Conservation (phyloP, 1,139 yeast genomes). For the Eremothecium cymbalariae region DNA sequence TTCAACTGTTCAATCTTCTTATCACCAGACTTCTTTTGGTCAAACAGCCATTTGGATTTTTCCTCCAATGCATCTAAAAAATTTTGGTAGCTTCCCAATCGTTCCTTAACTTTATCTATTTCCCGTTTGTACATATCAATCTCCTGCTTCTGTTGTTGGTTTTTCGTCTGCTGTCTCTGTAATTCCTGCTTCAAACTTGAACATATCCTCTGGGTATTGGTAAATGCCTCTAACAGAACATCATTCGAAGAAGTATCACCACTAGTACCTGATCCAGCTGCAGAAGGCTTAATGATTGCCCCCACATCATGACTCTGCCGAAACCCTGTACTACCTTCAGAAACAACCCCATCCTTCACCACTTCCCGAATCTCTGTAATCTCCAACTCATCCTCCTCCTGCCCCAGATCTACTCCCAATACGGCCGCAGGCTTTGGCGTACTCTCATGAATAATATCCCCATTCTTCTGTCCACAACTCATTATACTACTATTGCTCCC, state of each 20-base stretch:
- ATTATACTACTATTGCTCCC: neutral
- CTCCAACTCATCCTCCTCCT: conserved; percentile 27
- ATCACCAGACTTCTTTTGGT: conserved; percentile 17
- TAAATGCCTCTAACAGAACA: conserved; percentile 30
- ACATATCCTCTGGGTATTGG: conserved; percentile 30
- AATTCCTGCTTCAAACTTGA: conserved; percentile 26
- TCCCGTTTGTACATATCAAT: conserved; percentile 18
- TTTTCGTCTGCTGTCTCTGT: conserved; percentile 21
- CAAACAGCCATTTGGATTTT: conserved; percentile 14
- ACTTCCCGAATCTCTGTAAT: conserved; percentile 27
- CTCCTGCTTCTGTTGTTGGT: conserved; percentile 18
- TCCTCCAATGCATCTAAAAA: conserved; percentile 17
- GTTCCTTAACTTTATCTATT: conserved; percentile 13
- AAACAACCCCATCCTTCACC: conserved; percentile 1
- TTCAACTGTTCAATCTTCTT: conserved; percentile 17
- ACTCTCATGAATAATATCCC: conserved; percentile 8
- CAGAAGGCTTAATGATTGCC: neutral
- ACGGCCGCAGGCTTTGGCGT: conserved; percentile 7
- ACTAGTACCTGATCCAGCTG: conserved; percentile 2
- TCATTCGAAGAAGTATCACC: conserved; percentile 25
- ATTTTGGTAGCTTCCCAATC: conserved; percentile 16
- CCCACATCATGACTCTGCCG: neutral
- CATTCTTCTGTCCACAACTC: neutral
- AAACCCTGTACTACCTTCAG: too few species aligned
- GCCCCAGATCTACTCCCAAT: conserved; percentile 3